Base-by-base conservation (phyloP, 345 rosid species). In the Eucalyptus erythrocorys region DNA sequence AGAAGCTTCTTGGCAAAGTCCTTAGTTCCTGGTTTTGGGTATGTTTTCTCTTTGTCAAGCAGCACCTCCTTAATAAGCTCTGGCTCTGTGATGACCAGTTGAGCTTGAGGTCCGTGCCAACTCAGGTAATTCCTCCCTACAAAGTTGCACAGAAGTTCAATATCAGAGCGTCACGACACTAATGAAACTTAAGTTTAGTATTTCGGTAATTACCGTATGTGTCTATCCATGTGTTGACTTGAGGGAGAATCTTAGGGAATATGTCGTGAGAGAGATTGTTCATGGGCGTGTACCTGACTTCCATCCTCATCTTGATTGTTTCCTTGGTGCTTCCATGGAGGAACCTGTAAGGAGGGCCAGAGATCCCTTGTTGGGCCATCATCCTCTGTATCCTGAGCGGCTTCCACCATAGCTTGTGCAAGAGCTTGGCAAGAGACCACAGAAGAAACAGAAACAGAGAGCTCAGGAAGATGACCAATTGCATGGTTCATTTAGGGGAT, bases 11-110 rank as follows among this genome's bases (percentile, higher is more conserved):
- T 87, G 13, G 22, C 1, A 37, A 84, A 87, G 59, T 64, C 84
- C 13, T 30, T 32, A 53, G 88, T 11, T 43, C 45, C 87, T 6
- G 13, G 3, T 86, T 90, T 92, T 8, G 48, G 10, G n/a, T 86
- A 92, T 43, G 42, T 55, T 79, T 87, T 88, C 14, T 90, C 91
- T 37, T 88, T 93, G 16, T 90, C 86, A 87, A 80, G 91, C 76
- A 86, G 34, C 42, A 86, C 87, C 71, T 49, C 66, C 64, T 86
- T 86, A 34, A 86, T 42, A 10, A 86, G 68, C 87, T 86, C 87
- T 14, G 34, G 87, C 42, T 86, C 76, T 22, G 76, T 50, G 87
- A 86, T 37, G 21, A 86, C 68, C 4, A 86, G 34, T 14, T 86
- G 49, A 50, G 87, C 42, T 51, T 86, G 87, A 55, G 87, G 45